Evolutionary conservation across 2,329 filamentous ascomycete genomes (phyloP), one percentile per base, ranked within the genome.

Genomic region (Coccinonectria pachysandricola): DNA sequence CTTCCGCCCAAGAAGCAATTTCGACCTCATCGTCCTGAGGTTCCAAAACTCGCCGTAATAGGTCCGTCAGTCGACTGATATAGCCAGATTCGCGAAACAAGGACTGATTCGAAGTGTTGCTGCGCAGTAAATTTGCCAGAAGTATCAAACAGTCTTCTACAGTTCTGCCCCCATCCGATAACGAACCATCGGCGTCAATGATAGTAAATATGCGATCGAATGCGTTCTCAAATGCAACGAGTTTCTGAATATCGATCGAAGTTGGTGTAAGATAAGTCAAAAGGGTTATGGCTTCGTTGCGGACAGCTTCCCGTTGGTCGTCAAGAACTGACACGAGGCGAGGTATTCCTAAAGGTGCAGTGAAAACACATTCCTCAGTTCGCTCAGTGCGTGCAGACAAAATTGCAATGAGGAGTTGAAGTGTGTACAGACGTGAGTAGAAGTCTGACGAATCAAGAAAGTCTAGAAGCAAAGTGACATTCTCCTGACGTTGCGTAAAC

Each of bases 401-500:
- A 34, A 96, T 91, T 25, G 87, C 83, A 13, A 80, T 77, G 19
- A 98, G 75, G 20, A 98, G 68, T 56, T 96, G 86, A 15, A 98
- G 62, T 4, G 84, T 82, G 57, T 96, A 96, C 1, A 96, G 70
- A 13, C 88, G 79, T 12, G 85, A 82, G 56, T 92, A 94, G 48
- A 94, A 93, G 46, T 95, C 87, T 40, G 67, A 68, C 9, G 79
- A 75, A 40, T 95, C 88, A 39, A 98, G 69, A 30, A 98, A 81
- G 50, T 91, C 81, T 34, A 98, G 72, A 13, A 98, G 71, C 10
- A 91, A 65, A 2, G 84, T 88, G 35, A 95, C 88, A 54, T 98
- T 96, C 59, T 96, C 88, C 71, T 95, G 87, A 37, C 84, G 78
- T 65, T 94, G 87, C 17, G 91, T 95, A 53, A 98, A 98, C 56